Evolutionary conservation across 805 yeast genomes (phyloP).

Genomic region (Clavispora vitiphila): DNA sequence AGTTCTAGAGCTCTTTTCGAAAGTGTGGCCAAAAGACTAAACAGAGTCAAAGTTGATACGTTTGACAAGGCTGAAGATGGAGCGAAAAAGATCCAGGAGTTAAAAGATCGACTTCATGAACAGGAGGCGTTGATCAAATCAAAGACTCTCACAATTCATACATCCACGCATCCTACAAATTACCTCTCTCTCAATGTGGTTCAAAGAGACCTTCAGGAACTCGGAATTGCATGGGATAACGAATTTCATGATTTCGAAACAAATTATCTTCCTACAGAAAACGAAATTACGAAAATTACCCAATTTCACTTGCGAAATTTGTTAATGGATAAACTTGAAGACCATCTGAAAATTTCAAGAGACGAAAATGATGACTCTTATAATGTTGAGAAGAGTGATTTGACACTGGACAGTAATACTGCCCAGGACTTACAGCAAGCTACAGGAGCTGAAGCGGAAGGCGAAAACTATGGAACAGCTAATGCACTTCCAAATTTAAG

Average conservation of each 20-base stretch:
- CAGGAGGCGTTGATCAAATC: slow-evolving; percentile 46
- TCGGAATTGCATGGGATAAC: slow-evolving; percentile 81
- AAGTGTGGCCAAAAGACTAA: slow-evolving; percentile 64
- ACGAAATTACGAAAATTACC: slow-evolving; percentile 86
- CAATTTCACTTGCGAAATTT: slow-evolving; percentile 78
- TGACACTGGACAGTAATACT: not conserved
- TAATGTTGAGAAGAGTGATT: not conserved
- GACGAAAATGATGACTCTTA: not conserved
- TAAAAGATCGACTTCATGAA: slow-evolving; percentile 46
- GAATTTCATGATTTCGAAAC: slow-evolving; percentile 79
- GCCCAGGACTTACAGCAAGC: not conserved
- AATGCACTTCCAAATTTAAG: slow-evolving; percentile 1
- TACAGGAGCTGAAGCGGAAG: not conserved
- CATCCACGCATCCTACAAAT: slow-evolving; percentile 53
- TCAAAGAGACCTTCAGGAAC: slow-evolving; percentile 67
- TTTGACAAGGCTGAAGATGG: slow-evolving; percentile 72
- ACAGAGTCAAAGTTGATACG: slow-evolving; percentile 71
- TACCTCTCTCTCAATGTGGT: slow-evolving; percentile 68
- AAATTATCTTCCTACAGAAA: slow-evolving; percentile 81
- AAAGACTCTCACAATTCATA: slow-evolving; percentile 49
- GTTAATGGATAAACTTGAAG: slow-evolving; percentile 49
- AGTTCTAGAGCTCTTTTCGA: slow-evolving; percentile 61
- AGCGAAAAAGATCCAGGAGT: slow-evolving; percentile 47
- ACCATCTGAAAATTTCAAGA: slow-evolving; percentile 14
- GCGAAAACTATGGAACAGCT: not conserved